Evolutionary conservation across 768 basidiomycete genomes (phyloP), one percentile per base, ranked within the genome.

Genomic region (Collybia sordida): DNA sequence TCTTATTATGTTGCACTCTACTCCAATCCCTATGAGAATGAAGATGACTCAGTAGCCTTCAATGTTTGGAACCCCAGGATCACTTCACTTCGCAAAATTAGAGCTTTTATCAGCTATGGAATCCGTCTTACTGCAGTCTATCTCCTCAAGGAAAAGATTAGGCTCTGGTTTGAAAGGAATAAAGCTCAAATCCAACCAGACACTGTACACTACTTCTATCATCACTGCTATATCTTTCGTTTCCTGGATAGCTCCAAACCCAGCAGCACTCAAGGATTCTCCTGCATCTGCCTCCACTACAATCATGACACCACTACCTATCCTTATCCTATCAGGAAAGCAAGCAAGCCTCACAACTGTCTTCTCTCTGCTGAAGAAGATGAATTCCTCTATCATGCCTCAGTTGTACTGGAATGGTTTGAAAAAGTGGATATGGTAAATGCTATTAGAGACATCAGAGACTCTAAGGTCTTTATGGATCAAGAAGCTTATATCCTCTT

Each of bases 281-380:
- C 47, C 11, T 22, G n/a, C 14, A 19, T 14, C 19, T 39, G 47
- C 22, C 21, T 48, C 39, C 47, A 48, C 25, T 39, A 14, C 36
- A 17, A 22, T 9, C 19, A 24, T 17, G 37, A 9, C 8, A 18
- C 12, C n/a, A 8, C 18, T 17, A 14, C 36, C 35, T 37, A 19
- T 38, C 17, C 39, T 4, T 21, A 47, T 15, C 17, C 17, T 3
- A 4, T 18, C 12, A 7, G 17, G 7, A 48, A 17, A n/a, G 27
- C 47, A 22, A 8, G 9, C 17, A 7, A 9, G 7, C 37, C 37
- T n/a, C 14, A 22, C 17, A 48, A 48, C 25, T 37, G 21, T 21
- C 19, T 48, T 15, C 19, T 48, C 19, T 39, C 47, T n/a, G 9
- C 18, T 38, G 47, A 48, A 40, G 47, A 48, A 40, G 34, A 48